Evolutionary conservation across 805 yeast species (phyloP), one percentile per base, ranked within the genome.

Genomic region (Starmerella vitae): DNA sequence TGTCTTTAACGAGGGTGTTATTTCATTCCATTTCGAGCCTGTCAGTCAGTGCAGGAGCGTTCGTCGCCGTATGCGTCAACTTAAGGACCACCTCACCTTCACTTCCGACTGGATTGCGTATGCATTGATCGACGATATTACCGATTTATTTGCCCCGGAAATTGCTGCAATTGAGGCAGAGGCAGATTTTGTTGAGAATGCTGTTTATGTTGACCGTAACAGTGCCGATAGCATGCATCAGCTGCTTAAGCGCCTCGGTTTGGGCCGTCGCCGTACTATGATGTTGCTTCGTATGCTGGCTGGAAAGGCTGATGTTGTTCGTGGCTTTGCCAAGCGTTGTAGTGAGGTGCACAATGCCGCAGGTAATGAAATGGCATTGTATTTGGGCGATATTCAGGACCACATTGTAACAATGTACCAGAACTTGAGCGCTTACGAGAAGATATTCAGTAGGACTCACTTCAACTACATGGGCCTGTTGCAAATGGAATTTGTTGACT

Each of bases 401-500:
- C 97, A 86, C 71, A 80, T 88, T 53, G 76, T 86, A 42, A 88
- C 97, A 14, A 88, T 88, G 96, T 80, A 75, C 60, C 95, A 85
- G 62, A 86, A 84, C 54, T 68, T 88, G 56, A 61, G 78, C 31
- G 81, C 93, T 3, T 86, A 84, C 56, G 98, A 88, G 57, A 86
- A 86, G 68, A 88, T 88, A 52, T 79, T 88, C 56, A 76, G 93
- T 33, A 71, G 96, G 50, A 78, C 93, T 1, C 96, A 88, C 58
- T 71, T 94, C 14, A 88, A 86, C 54, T 88, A 88, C 58, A 65
- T 88, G 57, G 95, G 96, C 0, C 95, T 85, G 55, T 65, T 88
- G 50, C 96, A 86, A 61, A 95, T 88, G 31, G 93, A 84, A 60
- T 78, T 93, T 1, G 84, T 88, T 57, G 71, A 80, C 53, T 72